Conservation (phyloP, 176 grass and related monocot species). For the Puccinellia tenuiflora region DNA sequence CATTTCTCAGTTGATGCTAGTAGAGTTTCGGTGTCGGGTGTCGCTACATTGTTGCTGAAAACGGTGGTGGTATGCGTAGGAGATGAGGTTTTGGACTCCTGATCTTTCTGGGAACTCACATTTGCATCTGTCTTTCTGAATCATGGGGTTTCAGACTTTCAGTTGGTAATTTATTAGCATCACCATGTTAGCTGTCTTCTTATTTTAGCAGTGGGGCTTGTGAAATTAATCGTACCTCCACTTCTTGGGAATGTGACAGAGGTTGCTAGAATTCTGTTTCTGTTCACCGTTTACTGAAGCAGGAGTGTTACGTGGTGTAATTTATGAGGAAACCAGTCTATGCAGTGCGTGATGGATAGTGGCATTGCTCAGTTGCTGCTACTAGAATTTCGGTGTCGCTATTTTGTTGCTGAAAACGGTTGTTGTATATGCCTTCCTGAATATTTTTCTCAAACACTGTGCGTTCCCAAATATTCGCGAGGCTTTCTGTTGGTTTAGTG, state of each 20-base stretch:
- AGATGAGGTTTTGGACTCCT: background rate
- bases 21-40: background rate
- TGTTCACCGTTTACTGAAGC: constrained; percentile 4
- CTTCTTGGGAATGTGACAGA: background rate
- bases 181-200: background rate
- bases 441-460: too few relatives aligned
- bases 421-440: background rate
- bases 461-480: background rate
- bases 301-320: background rate
- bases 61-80: background rate
- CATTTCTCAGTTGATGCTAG: background rate
- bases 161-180: background rate
- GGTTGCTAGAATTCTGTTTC: background rate
- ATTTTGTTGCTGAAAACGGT: background rate
- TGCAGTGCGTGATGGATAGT: background rate
- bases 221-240: background rate
- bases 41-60: background rate
- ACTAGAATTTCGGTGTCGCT: background rate
- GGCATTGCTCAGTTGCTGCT: background rate
- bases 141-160: background rate
- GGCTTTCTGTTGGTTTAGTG: background rate
- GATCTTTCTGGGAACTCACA: background rate
- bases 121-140: background rate
- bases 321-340: background rate
- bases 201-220: background rate